Conservation (phyloP, 192 early-diverging fungal genomes). For the Coemansia furcata region DNA sequence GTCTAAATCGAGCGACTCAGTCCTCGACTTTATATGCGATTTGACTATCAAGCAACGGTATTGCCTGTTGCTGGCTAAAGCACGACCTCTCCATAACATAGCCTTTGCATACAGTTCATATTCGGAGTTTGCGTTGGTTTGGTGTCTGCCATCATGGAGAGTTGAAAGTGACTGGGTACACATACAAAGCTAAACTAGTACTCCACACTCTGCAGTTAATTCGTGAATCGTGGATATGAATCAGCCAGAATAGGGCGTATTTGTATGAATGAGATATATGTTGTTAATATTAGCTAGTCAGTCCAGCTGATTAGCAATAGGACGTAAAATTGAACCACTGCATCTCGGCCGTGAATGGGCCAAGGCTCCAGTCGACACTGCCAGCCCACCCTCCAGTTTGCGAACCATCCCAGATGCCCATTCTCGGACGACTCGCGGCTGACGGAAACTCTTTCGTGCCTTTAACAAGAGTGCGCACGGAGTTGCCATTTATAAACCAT, state of each 20-base stretch:
- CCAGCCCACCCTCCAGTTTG: slow-evolving; percentile 51
- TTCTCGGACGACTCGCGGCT: slow-evolving; percentile 23
- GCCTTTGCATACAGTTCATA: not conserved
- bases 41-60: not conserved
- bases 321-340: slow-evolving; percentile 33
- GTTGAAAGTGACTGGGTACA: not conserved
- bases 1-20: not conserved
- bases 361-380: slow-evolving; percentile 37
- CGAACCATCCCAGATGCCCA: slow-evolving; percentile 53
- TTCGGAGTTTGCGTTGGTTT: not conserved
- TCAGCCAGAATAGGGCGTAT: not conserved
- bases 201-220: not conserved
- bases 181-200: not conserved
- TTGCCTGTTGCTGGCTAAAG: not conserved
- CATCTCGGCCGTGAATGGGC: slow-evolving; percentile 38
- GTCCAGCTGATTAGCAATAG: slow-evolving; percentile 19
- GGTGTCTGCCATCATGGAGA: not conserved
- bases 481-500: slow-evolving; percentile 57
- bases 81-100: not conserved
- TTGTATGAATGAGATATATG: not conserved
- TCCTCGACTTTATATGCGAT: not conserved
- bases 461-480: slow-evolving; percentile 6
- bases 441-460: slow-evolving; percentile 26
- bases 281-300: not conserved
- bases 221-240: not conserved